A percentile compares a stretch with the other conserved stretches of the same genome.
phyloP scores from a whole-genome alignment of 2,329 filamentous ascomycete genomes.

The Grosmannia serpens region DNA sequence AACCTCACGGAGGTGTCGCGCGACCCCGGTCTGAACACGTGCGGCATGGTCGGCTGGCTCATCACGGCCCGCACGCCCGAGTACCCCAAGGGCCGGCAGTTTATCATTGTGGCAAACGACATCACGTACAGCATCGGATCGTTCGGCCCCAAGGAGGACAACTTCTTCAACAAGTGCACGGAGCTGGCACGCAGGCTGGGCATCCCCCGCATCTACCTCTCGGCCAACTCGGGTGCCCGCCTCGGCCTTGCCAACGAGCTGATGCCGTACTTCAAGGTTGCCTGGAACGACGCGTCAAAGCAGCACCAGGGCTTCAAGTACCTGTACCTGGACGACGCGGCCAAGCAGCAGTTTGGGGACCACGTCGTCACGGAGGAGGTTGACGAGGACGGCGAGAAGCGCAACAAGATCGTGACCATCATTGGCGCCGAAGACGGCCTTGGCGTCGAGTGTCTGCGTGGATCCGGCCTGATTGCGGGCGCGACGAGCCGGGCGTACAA shows the following conservation, averaged over 20 bases:
- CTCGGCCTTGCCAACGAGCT: slow-evolving; percentile 94
- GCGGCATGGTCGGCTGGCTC: slow-evolving; percentile 98
- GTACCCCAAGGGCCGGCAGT: slow-evolving; percentile 83
- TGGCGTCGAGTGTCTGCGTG: slow-evolving; percentile 93
- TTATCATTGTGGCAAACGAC: slow-evolving; percentile 96
- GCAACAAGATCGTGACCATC: slow-evolving; percentile 89
- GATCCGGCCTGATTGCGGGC: slow-evolving; percentile 95
- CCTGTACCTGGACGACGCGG: slow-evolving; percentile 79
- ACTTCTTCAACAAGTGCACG: slow-evolving; percentile 98
- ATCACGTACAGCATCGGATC: slow-evolving; percentile 99
- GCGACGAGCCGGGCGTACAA: slow-evolving; percentile 95
- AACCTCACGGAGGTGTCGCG: slow-evolving; percentile 86
- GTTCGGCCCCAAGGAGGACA: slow-evolving; percentile 91
- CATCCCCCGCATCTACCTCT: slow-evolving; percentile 94
- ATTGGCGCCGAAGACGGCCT: slow-evolving; percentile 90
- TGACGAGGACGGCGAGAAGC: slow-evolving; percentile 74
- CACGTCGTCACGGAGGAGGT: slow-evolving; percentile 83
- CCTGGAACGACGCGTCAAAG: slow-evolving; percentile 77
- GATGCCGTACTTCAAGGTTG: slow-evolving; percentile 93
- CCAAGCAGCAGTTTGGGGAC: slow-evolving; percentile 78
- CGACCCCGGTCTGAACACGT: slow-evolving; percentile 87
- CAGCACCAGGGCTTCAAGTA: slow-evolving; percentile 93
- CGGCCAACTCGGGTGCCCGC: slow-evolving; percentile 96
- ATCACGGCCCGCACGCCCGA: slow-evolving; percentile 91
- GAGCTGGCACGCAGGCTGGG: slow-evolving; percentile 84